A percentile compares a stretch with the other conserved stretches of the same genome.
phyloP scores from a whole-genome alignment of 2,329 filamentous ascomycete species.

The Xylaria sp. region DNA sequence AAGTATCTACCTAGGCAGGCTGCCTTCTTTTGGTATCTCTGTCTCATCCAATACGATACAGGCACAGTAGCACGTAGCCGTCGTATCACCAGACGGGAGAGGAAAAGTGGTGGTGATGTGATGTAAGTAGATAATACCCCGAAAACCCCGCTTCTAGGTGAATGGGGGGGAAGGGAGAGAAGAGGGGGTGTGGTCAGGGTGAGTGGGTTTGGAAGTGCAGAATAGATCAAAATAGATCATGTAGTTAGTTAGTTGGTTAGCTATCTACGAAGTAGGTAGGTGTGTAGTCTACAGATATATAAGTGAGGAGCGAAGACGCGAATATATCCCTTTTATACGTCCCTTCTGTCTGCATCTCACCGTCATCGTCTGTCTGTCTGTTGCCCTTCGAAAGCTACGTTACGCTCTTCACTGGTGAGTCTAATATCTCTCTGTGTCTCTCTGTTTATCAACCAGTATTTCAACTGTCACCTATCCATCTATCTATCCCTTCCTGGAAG shows the following conservation, averaged over 20 bases:
- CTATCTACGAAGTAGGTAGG: neutral
- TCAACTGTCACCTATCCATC: neutral
- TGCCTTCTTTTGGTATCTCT: neutral
- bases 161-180: slow-evolving; percentile 1
- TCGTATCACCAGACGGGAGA: slow-evolving; percentile 26
- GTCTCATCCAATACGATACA: slow-evolving; percentile 13
- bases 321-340: neutral
- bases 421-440: neutral
- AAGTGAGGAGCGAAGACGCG: slow-evolving; percentile 30
- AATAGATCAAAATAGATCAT: neutral
- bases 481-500: neutral
- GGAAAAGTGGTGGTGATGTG: neutral
- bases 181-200: neutral
- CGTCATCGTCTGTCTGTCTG: neutral
- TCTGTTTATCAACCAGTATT: neutral
- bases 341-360: neutral
- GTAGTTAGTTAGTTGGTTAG: neutral
- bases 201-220: neutral
- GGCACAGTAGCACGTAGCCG: slow-evolving; percentile 3
- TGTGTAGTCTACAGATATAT: slow-evolving; percentile 29
- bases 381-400: neutral
- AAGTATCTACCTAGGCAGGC: neutral
- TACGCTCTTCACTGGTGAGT: slow-evolving; percentile 19
- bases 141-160: slow-evolving; percentile 27
- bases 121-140: neutral